Percentiles rank a stretch among this genome's conserved stretches.
Conservation (phyloP, 208 protist genomes). For the Leishmania lainsoni region DNA sequence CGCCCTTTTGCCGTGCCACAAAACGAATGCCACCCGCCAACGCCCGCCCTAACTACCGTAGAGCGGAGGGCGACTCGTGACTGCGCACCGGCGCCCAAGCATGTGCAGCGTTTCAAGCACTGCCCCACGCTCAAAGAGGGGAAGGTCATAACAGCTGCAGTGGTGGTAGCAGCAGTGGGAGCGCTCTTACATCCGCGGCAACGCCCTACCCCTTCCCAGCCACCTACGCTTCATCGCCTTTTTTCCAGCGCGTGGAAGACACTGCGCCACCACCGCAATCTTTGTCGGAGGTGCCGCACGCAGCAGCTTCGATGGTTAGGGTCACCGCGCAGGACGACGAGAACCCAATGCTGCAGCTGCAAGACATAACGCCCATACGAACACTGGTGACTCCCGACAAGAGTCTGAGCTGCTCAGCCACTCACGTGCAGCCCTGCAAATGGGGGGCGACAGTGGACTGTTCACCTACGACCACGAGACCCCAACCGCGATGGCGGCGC, state of each 20-base stretch:
- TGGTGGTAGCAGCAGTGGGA: not conserved
- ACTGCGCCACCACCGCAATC: not conserved
- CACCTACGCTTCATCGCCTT: slow-evolving; percentile 13
- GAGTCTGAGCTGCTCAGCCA: slow-evolving; percentile 19
- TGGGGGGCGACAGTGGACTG: not conserved
- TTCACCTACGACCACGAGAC: not conserved
- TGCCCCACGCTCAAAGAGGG: not conserved
- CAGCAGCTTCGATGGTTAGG: not conserved
- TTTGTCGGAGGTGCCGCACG: not conserved
- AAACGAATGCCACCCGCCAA: not conserved
- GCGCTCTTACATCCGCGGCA: not conserved
- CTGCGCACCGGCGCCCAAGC: not conserved
- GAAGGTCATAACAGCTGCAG: not conserved
- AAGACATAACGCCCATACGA: slow-evolving; percentile 24
- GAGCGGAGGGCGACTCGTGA: not conserved
- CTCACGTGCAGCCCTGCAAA: not conserved
- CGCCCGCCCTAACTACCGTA: not conserved
- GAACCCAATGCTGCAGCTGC: slow-evolving; percentile 12
- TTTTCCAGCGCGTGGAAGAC: slow-evolving; percentile 27
- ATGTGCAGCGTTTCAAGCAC: not conserved
- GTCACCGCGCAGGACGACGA: not conserved
- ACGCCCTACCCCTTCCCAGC: not conserved
- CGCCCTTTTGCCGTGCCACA: not conserved
- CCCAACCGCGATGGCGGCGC: not conserved
- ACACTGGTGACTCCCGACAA: slow-evolving; percentile 8